Percentiles rank a stretch among this genome's conserved stretches.
phyloP scores from a whole-genome alignment of 768 basidiomycete genomes.

The Termitomyces sp. region DNA sequence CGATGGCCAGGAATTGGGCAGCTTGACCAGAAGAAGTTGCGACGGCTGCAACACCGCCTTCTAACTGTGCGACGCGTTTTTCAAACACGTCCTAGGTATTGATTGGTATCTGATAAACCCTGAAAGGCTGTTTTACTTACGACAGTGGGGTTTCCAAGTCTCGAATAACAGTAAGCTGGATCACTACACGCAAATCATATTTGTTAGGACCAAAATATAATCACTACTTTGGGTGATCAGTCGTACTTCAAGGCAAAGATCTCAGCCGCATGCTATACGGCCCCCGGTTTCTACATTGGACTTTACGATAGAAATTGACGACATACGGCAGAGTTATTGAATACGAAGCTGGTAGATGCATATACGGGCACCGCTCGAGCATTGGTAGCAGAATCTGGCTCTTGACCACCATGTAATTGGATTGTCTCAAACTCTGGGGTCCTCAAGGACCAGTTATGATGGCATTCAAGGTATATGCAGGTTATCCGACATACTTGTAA shows the following conservation, averaged over 20 bases:
- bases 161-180: constrained; percentile 58
- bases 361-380: constrained; percentile 80
- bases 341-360: constrained; percentile 64
- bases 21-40: constrained; percentile 71
- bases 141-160: constrained; percentile 64
- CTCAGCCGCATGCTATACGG: constrained; percentile 58
- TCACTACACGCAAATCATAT: constrained; percentile 25
- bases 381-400: no score
- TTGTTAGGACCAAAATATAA: neutral
- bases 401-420: constrained; percentile 74
- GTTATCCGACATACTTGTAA: neutral
- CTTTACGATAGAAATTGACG: neutral
- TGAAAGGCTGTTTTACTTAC: constrained; percentile 26
- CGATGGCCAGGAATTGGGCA: constrained; percentile 70
- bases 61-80: constrained; percentile 72
- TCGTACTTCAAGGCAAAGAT: constrained; percentile 58
- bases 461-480: neutral
- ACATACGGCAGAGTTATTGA: constrained; percentile 48
- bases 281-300: neutral
- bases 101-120: neutral
- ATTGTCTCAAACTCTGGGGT: constrained; percentile 75
- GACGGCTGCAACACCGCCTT: constrained; percentile 72
- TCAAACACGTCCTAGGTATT: constrained; percentile 65
- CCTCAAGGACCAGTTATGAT: constrained; percentile 22
- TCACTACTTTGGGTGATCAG: neutral